Base-by-base conservation (phyloP, 441 rosid species). In the Jatropha multifida region DNA sequence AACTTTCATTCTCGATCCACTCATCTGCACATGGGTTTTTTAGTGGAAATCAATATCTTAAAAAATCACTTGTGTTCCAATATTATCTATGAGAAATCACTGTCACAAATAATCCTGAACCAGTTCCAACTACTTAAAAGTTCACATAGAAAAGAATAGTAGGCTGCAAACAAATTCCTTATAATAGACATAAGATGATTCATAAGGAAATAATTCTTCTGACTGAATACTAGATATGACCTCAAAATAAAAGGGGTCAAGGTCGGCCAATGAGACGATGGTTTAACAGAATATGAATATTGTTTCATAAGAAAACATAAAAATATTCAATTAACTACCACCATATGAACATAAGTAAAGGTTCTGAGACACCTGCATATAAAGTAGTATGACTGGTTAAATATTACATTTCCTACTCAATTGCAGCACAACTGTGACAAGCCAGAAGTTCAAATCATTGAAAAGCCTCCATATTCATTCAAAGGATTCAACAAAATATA, bases 1-100 rank as follows among this genome's bases (percentile, higher is more conserved):
- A 69, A 92, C 88, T 81, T 91, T 96, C 85, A 96, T 94, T 85
- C 99, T 90, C 32, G 94, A 92, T 71, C 98, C 98, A 81, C 99
- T 96, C 95, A 90, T 91, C 99, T 96, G 74, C 23, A 32, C 65
- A 81, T 76, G 71, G 74, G 12, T 46, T 14, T 77, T 58, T 78
- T 7, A 74, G n/a, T 61, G 42, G 52, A 69, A 64, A 55, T 23
- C 52, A 78, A 61, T 77, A 60, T 71, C 58, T 61, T 18, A 79
- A 46, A 20, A 56, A 51, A 74, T 27, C 32, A 62, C n/a, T 26
- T 23, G 55, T 46, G 10, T 26, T 62, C 51, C 44, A 48, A 60
- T 4, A 68, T 18, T 41, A 61, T 44, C 37, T 49, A 10, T 26
- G 18, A 7, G 40, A 23, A 68, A 54, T 67, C 46, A 54, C 20